A percentile compares a stretch with the other conserved stretches of the same genome.
These are phyloP conservation scores for Curvularia verruculosa DNA, from an alignment of 2,329 filamentous ascomycete species.

Conservation along the genomic window DNA sequence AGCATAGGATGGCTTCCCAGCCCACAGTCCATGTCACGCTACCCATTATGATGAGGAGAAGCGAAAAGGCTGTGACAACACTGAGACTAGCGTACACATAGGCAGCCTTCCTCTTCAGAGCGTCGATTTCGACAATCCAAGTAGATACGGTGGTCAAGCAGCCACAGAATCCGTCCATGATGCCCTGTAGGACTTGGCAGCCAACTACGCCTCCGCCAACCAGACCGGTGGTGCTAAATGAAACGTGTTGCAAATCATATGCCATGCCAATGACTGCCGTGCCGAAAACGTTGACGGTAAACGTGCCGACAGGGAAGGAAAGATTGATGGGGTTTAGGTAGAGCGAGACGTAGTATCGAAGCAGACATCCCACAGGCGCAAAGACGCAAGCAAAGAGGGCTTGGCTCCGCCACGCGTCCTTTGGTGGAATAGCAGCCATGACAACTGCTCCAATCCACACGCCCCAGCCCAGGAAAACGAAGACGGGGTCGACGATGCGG, in stretches of 20 bases:
- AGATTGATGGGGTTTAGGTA: constrained; percentile 70
- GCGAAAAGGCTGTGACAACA: constrained; percentile 62
- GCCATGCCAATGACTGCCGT: constrained; percentile 76
- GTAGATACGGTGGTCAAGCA: constrained; percentile 57
- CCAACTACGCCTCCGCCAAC: constrained; percentile 50
- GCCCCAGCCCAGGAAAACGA: constrained; percentile 70
- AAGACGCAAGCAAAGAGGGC: constrained; percentile 80
- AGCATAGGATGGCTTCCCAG: constrained; percentile 30
- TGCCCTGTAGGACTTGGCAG: constrained; percentile 56
- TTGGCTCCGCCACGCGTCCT: constrained; percentile 74
- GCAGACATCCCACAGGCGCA: constrained; percentile 77
- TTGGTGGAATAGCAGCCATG: constrained; percentile 72
- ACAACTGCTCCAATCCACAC: constrained; percentile 80
- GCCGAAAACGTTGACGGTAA: constrained; percentile 78
- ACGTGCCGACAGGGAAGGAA: constrained; percentile 84
- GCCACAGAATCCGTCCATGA: constrained; percentile 58
- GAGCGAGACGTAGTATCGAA: constrained; percentile 74
- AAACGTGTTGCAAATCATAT: constrained; percentile 76
- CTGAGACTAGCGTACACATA: constrained; percentile 73
- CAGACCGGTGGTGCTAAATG: constrained; percentile 52
- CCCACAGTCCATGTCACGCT: constrained; percentile 71
- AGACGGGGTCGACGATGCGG: constrained; percentile 66
- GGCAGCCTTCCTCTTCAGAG: constrained; percentile 56
- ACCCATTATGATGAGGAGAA: constrained; percentile 75
- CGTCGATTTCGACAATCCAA: constrained; percentile 55